Base-by-base conservation (phyloP, 2,329 filamentous ascomycete genomes). In the Thelonectria rubi region DNA sequence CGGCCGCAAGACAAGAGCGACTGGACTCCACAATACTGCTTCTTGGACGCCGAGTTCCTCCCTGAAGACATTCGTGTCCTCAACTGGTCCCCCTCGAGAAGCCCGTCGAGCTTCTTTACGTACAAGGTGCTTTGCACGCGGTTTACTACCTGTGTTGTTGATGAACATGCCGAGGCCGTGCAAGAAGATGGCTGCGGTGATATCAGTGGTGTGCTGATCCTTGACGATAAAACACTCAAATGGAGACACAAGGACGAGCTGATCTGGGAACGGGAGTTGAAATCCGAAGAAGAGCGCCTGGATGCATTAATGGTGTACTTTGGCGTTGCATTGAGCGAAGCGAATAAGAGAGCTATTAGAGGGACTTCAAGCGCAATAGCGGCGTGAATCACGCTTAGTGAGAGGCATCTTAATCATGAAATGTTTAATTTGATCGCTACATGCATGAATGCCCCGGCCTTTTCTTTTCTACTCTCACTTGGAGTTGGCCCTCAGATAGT, bases 51-150 rank as follows among this genome's bases (percentile, higher is more conserved):
- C 10, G 64, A 65, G 9, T 46, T 56, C 3, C 32, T 65, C 0
- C 63, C 64, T 0, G 64, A 65, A 12, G 64, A 65, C 14, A 63
- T 65, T 2, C 54, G 59, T 5, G 63, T 65, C 2, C 63, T 65
- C 32, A 65, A 65, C n/a, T 47, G 62, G 59, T 37, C 55, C 20
- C 64, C 64, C 1, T 53, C 63, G 0, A 65, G 34, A 8, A 65
- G 63, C 2, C 59, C 63, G 1, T 63, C 64, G 0, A 65, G 63
- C 9, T 65, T 65, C 51, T 65, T 65, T 7, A 65, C 64, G 9
- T 65, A 55, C 48, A 65, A 53, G 7, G 24, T 65, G 3, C 3
- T 65, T 11, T 49, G 59, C 3, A 59, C 65, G 2, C 49, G 51
- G 9, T 65, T 65, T 8, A 60, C 39, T 15, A 42, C 17, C 7